Percentiles rank a stretch among this genome's conserved stretches.
Conservation (phyloP, 768 basidiomycete species). For the Podaxis sp. region DNA sequence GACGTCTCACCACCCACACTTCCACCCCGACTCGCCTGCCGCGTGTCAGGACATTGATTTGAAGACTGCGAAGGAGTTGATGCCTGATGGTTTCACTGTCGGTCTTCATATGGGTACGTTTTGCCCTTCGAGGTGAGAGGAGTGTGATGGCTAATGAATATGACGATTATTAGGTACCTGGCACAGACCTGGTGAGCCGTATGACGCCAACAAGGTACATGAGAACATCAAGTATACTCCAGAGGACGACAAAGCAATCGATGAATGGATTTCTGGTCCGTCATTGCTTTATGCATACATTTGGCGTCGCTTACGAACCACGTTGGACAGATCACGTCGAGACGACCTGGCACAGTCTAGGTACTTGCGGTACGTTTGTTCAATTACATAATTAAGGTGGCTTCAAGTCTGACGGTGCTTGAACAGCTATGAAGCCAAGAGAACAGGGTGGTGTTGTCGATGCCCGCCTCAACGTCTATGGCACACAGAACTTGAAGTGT, state of each 20-base stretch:
- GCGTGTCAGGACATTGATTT: constrained; percentile 63
- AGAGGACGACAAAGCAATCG: constrained; percentile 72
- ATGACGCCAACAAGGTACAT: constrained; percentile 54
- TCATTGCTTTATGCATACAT: neutral
- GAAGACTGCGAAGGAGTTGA: constrained; percentile 59
- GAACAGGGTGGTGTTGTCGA: constrained; percentile 68
- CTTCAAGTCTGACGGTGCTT: neutral
- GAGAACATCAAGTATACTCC: constrained; percentile 64
- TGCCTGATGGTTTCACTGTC: constrained; percentile 60
- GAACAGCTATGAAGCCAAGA: constrained; percentile 62
- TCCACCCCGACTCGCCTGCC: constrained; percentile 68
- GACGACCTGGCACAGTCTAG: constrained; percentile 76
- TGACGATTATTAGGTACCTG: constrained; percentile 39
- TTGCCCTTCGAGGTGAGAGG: neutral
- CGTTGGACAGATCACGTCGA: constrained; percentile 65
- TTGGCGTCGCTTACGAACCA: constrained; percentile 18
- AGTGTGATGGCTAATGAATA: constrained; percentile 30
- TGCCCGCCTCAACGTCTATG: constrained; percentile 59
- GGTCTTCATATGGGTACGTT: constrained; percentile 68
- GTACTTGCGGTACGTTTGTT: constrained; percentile 41
- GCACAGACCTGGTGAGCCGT: constrained; percentile 46
- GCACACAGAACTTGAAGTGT: constrained; percentile 65
- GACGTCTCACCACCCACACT: constrained; percentile 70
- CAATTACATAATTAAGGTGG: too few relatives aligned
- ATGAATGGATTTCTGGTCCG: constrained; percentile 60